These are phyloP conservation scores for Chaetomium sp. DNA, from an alignment of 2,329 filamentous ascomycete species.

Conservation along the genomic window DNA sequence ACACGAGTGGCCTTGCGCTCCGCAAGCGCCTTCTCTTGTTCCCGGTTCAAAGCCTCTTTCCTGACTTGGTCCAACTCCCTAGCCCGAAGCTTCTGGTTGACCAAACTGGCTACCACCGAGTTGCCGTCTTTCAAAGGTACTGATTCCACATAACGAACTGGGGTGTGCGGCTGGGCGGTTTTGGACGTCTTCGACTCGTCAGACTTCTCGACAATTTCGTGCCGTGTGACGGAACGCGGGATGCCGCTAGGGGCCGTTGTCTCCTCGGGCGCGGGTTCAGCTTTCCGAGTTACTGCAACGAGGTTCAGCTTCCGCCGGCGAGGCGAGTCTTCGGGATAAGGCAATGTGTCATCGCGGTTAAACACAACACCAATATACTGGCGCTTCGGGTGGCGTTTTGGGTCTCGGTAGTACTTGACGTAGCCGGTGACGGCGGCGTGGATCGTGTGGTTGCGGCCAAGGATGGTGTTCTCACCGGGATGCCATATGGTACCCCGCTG, in stretches of 20 bases:
- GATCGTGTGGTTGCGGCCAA: constrained; percentile 95
- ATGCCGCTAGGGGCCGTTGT: constrained; percentile 33
- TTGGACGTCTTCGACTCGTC: constrained; percentile 2
- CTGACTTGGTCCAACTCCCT: constrained; percentile 12
- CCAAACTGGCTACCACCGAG: constrained; percentile 18
- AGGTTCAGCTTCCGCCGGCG: constrained; percentile 71
- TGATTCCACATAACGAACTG: background rate
- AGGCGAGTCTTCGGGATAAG: constrained; percentile 66
- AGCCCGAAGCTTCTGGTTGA: constrained; percentile 20
- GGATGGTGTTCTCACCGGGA: constrained; percentile 88
- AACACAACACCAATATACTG: constrained; percentile 95
- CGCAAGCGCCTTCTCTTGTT: constrained; percentile 34
- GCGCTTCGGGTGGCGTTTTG: constrained; percentile 70
- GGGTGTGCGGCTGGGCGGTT: background rate
- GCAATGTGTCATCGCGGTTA: constrained; percentile 72
- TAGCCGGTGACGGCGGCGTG: constrained; percentile 80
- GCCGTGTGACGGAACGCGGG: constrained; percentile 29
- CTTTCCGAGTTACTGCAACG: constrained; percentile 43
- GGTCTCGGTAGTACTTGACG: constrained; percentile 95
- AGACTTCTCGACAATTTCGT: constrained; percentile 16
- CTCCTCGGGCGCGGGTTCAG: constrained; percentile 28
- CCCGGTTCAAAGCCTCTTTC: constrained; percentile 13
- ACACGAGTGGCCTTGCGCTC: constrained; percentile 36
- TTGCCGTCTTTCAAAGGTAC: constrained; percentile 16
- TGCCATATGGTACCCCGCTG: constrained; percentile 94